Evolutionary conservation across 2,329 filamentous ascomycete species (phyloP).

Genomic region (Allantophomopsis cytisporea): DNA sequence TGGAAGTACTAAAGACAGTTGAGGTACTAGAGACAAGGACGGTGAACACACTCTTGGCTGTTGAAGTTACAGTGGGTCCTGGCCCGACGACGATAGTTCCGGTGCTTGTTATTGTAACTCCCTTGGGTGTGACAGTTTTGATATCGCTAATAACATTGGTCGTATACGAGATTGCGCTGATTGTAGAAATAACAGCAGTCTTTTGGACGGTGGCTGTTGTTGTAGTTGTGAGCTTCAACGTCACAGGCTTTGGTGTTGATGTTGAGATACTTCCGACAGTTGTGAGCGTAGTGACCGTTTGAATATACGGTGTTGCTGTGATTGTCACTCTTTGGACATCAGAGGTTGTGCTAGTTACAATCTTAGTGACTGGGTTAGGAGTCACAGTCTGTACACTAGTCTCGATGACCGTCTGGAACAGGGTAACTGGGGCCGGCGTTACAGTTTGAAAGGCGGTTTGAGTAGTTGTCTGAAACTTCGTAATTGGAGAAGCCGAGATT

Average conservation of each 20-base stretch:
- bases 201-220: not conserved
- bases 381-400: no score
- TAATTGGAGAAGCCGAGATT: conserved; percentile 2
- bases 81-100: not conserved
- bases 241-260: not conserved
- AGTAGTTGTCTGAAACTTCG: conserved; percentile 2
- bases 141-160: not conserved
- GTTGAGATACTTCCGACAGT: not conserved
- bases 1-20: conserved; percentile 1
- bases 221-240: not conserved
- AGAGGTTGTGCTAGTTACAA: no score
- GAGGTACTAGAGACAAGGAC: not conserved
- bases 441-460: not conserved
- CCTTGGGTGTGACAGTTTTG: not conserved
- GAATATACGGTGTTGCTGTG: no score
- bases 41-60: conserved; percentile 1
- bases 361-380: no score
- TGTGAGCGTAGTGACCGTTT: no score
- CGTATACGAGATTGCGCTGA: not conserved
- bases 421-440: not conserved
- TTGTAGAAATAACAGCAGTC: not conserved
- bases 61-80: conserved; percentile 1
- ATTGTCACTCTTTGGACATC: no score
- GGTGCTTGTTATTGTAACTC: not conserved
- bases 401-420: no score